phyloP scores from a whole-genome alignment of 2,329 filamentous ascomycete genomes.

The Fusarium veterinarium region DNA sequence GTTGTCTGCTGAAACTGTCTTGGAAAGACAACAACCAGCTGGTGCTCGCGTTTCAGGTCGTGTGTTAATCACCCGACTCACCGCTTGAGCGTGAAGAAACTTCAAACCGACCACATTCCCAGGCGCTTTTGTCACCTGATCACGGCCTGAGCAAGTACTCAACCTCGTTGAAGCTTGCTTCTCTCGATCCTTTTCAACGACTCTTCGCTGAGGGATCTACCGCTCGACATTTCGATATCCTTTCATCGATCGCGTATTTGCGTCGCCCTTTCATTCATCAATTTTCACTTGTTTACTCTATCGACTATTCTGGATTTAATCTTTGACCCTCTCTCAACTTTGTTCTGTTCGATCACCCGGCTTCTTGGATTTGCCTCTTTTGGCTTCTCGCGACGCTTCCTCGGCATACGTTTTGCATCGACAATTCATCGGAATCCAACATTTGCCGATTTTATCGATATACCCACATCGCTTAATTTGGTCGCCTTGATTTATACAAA shows the following conservation, averaged over 20 bases:
- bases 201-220: constrained; percentile 11
- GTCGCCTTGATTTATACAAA: constrained; percentile 30
- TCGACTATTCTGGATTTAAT: constrained; percentile 41
- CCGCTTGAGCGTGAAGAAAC: constrained; percentile 41
- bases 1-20: constrained; percentile 36
- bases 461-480: constrained; percentile 44
- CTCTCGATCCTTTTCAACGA: constrained; percentile 18
- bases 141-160: constrained; percentile 16
- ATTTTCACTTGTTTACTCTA: constrained; percentile 30
- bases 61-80: constrained; percentile 39
- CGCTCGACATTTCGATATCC: constrained; percentile 22
- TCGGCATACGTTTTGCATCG: constrained; percentile 33
- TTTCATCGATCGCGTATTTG: constrained; percentile 28
- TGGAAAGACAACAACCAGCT: constrained; percentile 40
- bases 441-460: constrained; percentile 40
- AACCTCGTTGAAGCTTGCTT: constrained; percentile 30
- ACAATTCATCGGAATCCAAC: constrained; percentile 28
- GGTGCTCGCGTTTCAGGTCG: constrained; percentile 40
- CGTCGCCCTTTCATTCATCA: constrained; percentile 43
- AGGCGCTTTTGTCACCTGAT: constrained; percentile 30
- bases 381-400: constrained; percentile 25
- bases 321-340: constrained; percentile 31
- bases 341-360: constrained; percentile 23
- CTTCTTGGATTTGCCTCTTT: constrained; percentile 45
- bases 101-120: constrained; percentile 16